Percentiles rank a stretch among this genome's conserved stretches.
Conservation (phyloP, 768 basidiomycete genomes). For the Boletellus ananas region DNA sequence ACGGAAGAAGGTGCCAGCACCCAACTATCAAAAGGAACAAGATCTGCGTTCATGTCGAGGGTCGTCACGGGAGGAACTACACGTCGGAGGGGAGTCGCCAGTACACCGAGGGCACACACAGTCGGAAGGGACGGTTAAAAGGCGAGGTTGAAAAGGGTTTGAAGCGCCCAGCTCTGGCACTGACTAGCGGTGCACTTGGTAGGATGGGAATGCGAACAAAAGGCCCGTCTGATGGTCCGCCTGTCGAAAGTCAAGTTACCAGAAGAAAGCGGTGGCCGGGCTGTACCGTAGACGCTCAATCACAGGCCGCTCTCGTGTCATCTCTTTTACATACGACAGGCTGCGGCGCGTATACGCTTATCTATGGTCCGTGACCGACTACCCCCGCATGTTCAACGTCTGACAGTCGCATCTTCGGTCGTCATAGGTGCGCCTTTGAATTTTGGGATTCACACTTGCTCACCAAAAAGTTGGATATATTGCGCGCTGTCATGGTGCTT, state of each 20-base stretch:
- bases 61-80: background rate
- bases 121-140: background rate
- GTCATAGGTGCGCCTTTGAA: constrained; percentile 7
- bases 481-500: constrained; percentile 15
- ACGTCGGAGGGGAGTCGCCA: background rate
- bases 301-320: background rate
- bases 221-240: background rate
- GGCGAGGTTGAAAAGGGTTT: constrained; percentile 5
- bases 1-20: background rate
- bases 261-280: background rate
- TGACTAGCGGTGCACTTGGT: constrained; percentile 9
- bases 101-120: background rate
- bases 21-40: background rate
- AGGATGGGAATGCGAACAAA: background rate
- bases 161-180: background rate
- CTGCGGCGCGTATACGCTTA: background rate
- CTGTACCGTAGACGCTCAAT: constrained; percentile 1
- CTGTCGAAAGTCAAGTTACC: background rate
- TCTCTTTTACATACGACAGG: background rate
- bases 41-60: background rate
- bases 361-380: background rate
- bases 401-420: no score
- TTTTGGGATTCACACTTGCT: constrained; percentile 7
- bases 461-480: constrained; percentile 26
- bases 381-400: background rate